Evolutionary conservation across 306 rosid genomes (phyloP), one percentile per base, ranked within the genome.

Genomic region (Vicia sativa): DNA sequence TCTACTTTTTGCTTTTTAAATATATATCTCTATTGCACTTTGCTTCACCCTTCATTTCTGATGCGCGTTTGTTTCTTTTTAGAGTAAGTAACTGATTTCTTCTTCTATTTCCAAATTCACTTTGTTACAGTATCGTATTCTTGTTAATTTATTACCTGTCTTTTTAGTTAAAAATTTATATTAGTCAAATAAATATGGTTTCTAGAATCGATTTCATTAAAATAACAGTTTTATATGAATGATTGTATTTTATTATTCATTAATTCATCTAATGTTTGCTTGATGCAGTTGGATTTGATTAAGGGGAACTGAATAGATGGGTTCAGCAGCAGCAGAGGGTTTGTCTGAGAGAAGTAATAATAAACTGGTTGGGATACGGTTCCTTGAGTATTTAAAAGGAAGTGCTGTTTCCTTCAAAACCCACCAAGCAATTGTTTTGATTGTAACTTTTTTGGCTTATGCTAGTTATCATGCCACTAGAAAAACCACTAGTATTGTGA

Each of bases 381-480:
- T 85, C 39, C 37, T 90, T 1, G 87, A 95, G 84, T 69, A 62
- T 65, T 55, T 85, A 13, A 84, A 78, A 67, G 85, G 81, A 75
- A 75, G 87, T n/a, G 79, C 80, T 4, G 58, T 90, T 79, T 95
- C 99, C 56, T 90, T 71, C 84, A 88, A 84, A 82, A 80, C 95
- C 65, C 86, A 90, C 79, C 99, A 95, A 81, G 81, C 71, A 44
- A 80, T 91, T 14, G 97, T 95, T 80, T 72, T 95, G 50, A 68
- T 90, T 54, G 82, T 90, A 25, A 95, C 99, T 11, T 95, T 95
- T 78, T 29, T 95, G 2, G 96, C 99, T 16, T 95, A 95, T 57
- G 80, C 99, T 26, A 87, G 93, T 75, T 90, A 90, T 69, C 99
- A 95, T 59, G 96, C 99, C 9, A 86, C 99, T 12, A 43, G 99